phyloP scores from a whole-genome alignment of 345 rosid genomes.

The Raphanus sativus region DNA sequence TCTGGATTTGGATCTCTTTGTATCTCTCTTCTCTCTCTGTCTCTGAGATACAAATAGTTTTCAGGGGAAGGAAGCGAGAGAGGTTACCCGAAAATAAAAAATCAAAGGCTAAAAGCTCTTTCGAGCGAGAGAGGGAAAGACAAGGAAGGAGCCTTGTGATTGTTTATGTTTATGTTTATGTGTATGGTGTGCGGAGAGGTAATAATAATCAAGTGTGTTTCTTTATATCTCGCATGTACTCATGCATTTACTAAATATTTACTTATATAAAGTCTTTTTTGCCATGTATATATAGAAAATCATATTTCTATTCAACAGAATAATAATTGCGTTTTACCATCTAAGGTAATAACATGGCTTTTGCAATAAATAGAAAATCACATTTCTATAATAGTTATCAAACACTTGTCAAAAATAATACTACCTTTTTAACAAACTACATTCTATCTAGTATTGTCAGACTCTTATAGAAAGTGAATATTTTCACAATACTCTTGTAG shows the following conservation, averaged over 20 bases:
- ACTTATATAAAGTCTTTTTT: too few species aligned
- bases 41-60: slow-evolving; percentile 9
- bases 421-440: too few species aligned
- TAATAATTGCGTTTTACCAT: too few species aligned
- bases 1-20: slow-evolving; percentile 23
- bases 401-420: neutral
- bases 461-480: neutral
- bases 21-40: neutral
- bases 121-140: slow-evolving; percentile 34
- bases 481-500: too few species aligned
- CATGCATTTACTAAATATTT: slow-evolving; percentile 11
- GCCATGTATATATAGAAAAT: neutral
- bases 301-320: too few species aligned
- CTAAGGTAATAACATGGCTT: too few species aligned
- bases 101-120: slow-evolving; percentile 22
- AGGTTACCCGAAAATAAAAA: slow-evolving; percentile 25
- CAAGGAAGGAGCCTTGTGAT: slow-evolving; percentile 12
- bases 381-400: too few species aligned
- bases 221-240: neutral
- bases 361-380: neutral
- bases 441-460: neutral
- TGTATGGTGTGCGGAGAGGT: neutral
- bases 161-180: neutral
- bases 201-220: neutral
- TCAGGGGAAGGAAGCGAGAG: neutral